phyloP scores from a whole-genome alignment of 352 stramenopile species.

The Phytophthora fragariae region DNA sequence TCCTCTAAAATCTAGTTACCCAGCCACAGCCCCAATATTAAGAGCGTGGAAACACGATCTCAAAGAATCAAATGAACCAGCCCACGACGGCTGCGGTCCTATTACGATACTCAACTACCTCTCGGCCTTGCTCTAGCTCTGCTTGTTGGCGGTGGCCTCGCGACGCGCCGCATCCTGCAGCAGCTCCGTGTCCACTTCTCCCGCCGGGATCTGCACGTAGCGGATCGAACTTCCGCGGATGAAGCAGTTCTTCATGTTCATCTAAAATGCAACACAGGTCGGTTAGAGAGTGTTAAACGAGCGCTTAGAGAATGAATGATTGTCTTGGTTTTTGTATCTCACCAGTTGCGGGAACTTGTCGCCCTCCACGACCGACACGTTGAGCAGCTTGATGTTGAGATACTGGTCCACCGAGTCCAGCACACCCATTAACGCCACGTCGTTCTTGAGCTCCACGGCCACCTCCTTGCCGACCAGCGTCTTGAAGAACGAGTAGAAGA shows the following conservation, averaged over 20 bases:
- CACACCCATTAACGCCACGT: constrained; percentile 96
- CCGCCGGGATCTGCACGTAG: constrained; percentile 98
- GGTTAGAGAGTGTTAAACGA: neutral
- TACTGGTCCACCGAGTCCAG: constrained; percentile 99
- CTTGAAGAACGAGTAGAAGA: constrained; percentile 99
- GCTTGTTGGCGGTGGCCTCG: constrained; percentile 80
- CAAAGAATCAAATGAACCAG: too few relatives aligned
- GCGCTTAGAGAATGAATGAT: neutral
- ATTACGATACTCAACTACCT: too few relatives aligned
- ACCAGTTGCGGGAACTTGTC: constrained; percentile 98
- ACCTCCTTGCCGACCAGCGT: constrained; percentile 98
- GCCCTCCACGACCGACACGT: constrained; percentile 96
- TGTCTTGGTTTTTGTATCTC: neutral
- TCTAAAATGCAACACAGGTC: constrained; percentile 44
- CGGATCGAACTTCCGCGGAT: constrained; percentile 97
- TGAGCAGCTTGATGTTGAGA: constrained; percentile 98
- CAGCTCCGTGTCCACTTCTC: constrained; percentile 97
- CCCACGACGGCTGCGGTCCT: too few relatives aligned
- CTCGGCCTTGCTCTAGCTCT: constrained; percentile 38
- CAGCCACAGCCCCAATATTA: too few relatives aligned
- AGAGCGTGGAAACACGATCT: too few relatives aligned
- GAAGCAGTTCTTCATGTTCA: constrained; percentile 98
- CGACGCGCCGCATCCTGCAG: constrained; percentile 85
- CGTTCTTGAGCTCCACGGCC: constrained; percentile 99
- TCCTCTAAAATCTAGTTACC: neutral